Evolutionary conservation across 768 basidiomycete genomes (phyloP).

Genomic region (Boletus vinaceobasis): DNA sequence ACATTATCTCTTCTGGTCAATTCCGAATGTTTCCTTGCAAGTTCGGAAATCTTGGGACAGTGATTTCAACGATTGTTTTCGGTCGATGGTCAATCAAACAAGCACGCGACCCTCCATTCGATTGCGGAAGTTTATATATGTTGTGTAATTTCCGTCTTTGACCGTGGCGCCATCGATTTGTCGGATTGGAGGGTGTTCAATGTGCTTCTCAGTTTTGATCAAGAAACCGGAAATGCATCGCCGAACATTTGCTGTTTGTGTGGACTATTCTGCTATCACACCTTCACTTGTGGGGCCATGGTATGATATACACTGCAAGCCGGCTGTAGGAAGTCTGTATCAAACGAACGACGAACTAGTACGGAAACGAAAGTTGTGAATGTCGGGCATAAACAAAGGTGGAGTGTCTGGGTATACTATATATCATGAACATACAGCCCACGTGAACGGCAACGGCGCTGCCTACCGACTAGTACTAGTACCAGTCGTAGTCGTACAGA

Average conservation of each 20-base stretch:
- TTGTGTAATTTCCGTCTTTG: conserved; percentile 14
- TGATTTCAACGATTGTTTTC: background rate
- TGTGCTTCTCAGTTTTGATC: background rate
- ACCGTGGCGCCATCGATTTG: background rate
- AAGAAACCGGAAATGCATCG: background rate
- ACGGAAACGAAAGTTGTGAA: conserved; percentile 17
- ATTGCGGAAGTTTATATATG: background rate
- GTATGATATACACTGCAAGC: conserved; percentile 4
- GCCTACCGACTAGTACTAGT: conserved; percentile 11
- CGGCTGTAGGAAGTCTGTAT: background rate
- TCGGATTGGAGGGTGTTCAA: background rate
- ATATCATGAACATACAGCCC: conserved; percentile 11
- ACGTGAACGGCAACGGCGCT: conserved; percentile 15
- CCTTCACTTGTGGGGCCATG: background rate
- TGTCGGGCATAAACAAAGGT: conserved; percentile 7
- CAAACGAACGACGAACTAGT: conserved; percentile 20
- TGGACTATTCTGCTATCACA: background rate
- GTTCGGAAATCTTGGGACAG: background rate
- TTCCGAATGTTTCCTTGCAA: background rate
- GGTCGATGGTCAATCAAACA: background rate
- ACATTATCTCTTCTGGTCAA: background rate
- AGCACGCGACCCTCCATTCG: too few species aligned
- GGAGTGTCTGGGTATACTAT: conserved; percentile 19
- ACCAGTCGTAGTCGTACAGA: conserved; percentile 15
- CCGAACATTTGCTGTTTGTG: background rate